Percentiles rank a stretch among this genome's conserved stretches.
These are phyloP conservation scores for Coprinellus micaceus DNA, from an alignment of 768 basidiomycete species.

Conservation along the genomic window DNA sequence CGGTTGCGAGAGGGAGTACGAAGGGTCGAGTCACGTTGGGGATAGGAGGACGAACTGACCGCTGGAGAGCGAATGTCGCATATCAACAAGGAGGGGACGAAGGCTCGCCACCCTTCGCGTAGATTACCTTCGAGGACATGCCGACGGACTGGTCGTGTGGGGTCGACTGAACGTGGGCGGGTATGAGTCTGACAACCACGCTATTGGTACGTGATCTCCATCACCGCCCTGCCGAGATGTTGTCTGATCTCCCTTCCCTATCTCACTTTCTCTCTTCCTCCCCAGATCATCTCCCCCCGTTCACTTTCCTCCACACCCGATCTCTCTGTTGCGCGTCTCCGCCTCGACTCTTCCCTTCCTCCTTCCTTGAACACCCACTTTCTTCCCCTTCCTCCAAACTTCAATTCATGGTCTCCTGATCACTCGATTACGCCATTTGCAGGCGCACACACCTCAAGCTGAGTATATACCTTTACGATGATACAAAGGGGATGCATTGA, in stretches of 20 bases:
- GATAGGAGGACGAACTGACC: no score
- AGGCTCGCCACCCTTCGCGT: constrained; percentile 48
- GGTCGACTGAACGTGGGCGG: constrained; percentile 60
- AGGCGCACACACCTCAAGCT: constrained; percentile 52
- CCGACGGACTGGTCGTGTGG: constrained; percentile 65
- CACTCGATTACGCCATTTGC: constrained; percentile 50
- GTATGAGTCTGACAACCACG: constrained; percentile 62
- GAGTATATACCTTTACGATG: neutral
- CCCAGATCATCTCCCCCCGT: neutral
- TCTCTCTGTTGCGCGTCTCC: no score
- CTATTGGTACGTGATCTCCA: constrained; percentile 60
- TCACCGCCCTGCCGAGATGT: no score
- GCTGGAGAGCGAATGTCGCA: no score
- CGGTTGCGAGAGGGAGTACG: no score
- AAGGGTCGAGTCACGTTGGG: no score
- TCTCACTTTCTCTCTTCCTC: neutral
- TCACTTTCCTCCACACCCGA: neutral
- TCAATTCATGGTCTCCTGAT: no score
- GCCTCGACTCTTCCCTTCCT: neutral
- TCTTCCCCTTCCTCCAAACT: no score
- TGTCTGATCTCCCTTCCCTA: no score
- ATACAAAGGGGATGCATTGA: neutral
- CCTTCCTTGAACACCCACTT: no score
- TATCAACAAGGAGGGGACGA: no score
- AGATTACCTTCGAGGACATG: constrained; percentile 56